phyloP scores from a whole-genome alignment of 106 monocot genomes.

The Dioscorea zingiberensis region DNA sequence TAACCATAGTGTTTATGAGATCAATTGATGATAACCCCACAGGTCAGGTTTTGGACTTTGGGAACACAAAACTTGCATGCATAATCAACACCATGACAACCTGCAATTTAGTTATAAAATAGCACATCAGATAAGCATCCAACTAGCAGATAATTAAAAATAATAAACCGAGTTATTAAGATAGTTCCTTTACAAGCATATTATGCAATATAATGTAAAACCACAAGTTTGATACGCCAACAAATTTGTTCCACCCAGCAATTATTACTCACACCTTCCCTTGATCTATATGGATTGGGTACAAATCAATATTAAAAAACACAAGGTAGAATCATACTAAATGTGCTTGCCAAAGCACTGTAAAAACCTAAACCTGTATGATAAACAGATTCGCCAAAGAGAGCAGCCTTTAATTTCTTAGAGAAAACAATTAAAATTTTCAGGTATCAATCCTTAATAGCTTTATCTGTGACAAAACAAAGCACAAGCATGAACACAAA shows the following conservation, averaged over 20 bases:
- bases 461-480: conserved; percentile 74
- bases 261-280: too few relatives aligned
- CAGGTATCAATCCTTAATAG: conserved; percentile 20
- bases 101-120: conserved; percentile 21
- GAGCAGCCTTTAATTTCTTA: too few relatives aligned
- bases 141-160: neutral
- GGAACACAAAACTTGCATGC: conserved; percentile 53
- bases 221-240: too few relatives aligned
- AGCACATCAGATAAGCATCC: neutral
- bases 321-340: too few relatives aligned
- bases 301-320: too few relatives aligned
- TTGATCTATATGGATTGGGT: too few relatives aligned
- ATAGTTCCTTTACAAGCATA: neutral
- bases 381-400: too few relatives aligned
- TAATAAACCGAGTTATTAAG: neutral
- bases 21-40: conserved; percentile 47
- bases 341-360: too few relatives aligned
- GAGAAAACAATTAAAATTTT: neutral
- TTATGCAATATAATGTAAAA: too few relatives aligned
- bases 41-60: conserved; percentile 35
- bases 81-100: conserved; percentile 66
- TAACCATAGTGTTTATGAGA: conserved; percentile 37
- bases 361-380: too few relatives aligned
- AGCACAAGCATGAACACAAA: conserved; percentile 89
- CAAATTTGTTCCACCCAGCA: too few relatives aligned